Percentiles rank a stretch among this genome's conserved stretches.
These are phyloP conservation scores for Russula lepida DNA, from an alignment of 768 basidiomycete species.

Conservation along the genomic window DNA sequence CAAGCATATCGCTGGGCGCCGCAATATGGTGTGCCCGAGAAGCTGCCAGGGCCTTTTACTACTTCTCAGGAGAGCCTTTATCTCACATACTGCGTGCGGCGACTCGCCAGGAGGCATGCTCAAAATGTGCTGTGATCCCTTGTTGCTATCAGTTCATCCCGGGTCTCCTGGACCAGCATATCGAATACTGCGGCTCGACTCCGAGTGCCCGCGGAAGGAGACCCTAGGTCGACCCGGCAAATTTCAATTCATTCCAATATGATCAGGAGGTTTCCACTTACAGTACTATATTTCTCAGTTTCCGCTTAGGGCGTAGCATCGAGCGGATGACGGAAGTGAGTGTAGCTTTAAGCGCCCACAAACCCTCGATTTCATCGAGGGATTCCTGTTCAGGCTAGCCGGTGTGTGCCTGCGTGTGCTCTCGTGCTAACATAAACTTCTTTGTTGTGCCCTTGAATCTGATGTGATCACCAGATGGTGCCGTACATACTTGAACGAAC, in stretches of 20 bases:
- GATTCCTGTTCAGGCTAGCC: not conserved
- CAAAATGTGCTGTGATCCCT: not conserved
- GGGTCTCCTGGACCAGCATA: not conserved
- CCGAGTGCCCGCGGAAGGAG: not conserved
- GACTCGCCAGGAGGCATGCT: not conserved
- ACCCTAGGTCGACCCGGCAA: not conserved
- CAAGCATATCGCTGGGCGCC: not conserved
- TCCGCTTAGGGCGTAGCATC: constrained; percentile 1
- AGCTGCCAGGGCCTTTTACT: not conserved
- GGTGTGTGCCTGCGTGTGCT: not conserved
- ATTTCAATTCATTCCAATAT: not conserved
- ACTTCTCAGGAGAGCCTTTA: not conserved
- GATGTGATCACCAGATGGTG: not conserved
- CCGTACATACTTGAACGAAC: not conserved
- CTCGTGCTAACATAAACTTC: not conserved
- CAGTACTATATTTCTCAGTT: not conserved
- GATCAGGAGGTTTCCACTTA: not conserved
- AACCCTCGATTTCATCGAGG: not conserved
- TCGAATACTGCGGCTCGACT: not conserved
- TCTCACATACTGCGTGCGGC: not conserved
- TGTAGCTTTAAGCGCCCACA: not conserved
- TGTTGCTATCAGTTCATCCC: not conserved
- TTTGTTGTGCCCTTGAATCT: not conserved
- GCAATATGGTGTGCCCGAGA: not conserved
- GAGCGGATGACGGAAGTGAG: not conserved